These are phyloP conservation scores for Colletotrichum godetiae DNA, from an alignment of 2,329 filamentous ascomycete genomes.

Conservation along the genomic window DNA sequence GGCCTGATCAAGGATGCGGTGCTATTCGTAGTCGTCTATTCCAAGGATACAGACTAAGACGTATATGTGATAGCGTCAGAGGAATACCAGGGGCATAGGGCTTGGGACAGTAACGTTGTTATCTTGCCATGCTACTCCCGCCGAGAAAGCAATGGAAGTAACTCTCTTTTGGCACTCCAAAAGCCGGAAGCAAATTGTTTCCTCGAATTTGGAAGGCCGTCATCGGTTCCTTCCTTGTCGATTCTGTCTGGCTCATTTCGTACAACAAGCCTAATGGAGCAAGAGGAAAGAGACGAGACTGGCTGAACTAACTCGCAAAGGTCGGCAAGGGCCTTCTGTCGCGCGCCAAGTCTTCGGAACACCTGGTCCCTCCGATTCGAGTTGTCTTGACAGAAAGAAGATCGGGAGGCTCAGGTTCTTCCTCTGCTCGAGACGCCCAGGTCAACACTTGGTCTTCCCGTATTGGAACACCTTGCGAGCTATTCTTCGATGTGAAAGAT, in stretches of 20 bases:
- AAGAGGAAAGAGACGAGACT: not conserved
- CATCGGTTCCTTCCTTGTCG: not conserved
- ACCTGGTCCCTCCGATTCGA: not conserved
- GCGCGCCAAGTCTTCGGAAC: not conserved
- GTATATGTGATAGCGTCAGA: slow-evolving; percentile 8
- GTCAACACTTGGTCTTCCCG: not conserved
- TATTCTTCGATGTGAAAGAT: not conserved
- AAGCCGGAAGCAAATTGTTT: not conserved
- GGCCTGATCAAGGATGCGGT: not conserved
- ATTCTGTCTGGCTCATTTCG: slow-evolving; percentile 3
- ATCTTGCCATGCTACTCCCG: slow-evolving; percentile 1
- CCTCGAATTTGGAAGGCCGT: not conserved
- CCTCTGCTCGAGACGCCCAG: not conserved
- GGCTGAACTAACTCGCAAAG: not conserved
- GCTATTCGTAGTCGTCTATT: not conserved
- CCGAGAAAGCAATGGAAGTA: not conserved
- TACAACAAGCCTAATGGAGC: slow-evolving; percentile 7
- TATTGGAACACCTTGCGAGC: not conserved
- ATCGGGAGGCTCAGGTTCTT: not conserved
- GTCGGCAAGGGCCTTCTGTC: slow-evolving; percentile 2
- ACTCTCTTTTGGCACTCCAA: too few species aligned
- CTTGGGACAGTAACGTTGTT: slow-evolving; percentile 14
- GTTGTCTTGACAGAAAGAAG: not conserved
- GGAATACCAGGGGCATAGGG: slow-evolving; percentile 16
- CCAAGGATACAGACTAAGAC: not conserved